These are phyloP conservation scores for Acanthamoeba divionensis DNA, from an alignment of 208 protist species.

Conservation along the genomic window DNA sequence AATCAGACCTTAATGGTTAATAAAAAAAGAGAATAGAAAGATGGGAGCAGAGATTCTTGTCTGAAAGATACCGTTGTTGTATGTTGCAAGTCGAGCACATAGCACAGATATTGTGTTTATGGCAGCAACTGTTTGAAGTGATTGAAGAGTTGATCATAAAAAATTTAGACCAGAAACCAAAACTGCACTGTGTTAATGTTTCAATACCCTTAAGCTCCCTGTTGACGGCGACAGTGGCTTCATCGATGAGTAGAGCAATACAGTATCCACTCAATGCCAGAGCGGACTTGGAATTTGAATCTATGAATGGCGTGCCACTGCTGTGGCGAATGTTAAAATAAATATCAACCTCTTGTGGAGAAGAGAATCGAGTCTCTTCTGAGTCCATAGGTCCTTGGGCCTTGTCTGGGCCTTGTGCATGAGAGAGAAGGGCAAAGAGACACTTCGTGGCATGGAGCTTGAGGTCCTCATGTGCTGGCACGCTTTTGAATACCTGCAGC, in stretches of 20 bases:
- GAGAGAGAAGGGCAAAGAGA: neutral
- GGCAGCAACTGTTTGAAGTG: neutral
- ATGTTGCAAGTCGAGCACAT: neutral
- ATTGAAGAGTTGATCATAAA: neutral
- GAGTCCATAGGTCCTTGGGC: neutral
- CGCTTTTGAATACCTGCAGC: neutral
- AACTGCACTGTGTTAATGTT: neutral
- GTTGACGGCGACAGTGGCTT: neutral
- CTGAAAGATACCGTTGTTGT: neutral
- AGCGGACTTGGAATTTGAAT: constrained; percentile 19
- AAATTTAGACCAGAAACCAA: neutral
- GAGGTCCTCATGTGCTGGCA: neutral
- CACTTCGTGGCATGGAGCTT: neutral
- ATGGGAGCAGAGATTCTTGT: neutral
- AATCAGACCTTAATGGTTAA: neutral
- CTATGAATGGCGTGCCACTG: neutral
- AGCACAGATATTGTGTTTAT: neutral
- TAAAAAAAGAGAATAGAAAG: neutral
- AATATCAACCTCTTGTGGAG: neutral
- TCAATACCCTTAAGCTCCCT: neutral
- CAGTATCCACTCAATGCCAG: neutral
- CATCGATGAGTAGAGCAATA: neutral
- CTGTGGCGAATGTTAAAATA: neutral
- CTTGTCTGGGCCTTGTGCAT: neutral
- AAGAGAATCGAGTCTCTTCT: neutral